Evolutionary conservation across 768 basidiomycete genomes (phyloP), one percentile per base, ranked within the genome.

Genomic region (Termitomyces sp.): DNA sequence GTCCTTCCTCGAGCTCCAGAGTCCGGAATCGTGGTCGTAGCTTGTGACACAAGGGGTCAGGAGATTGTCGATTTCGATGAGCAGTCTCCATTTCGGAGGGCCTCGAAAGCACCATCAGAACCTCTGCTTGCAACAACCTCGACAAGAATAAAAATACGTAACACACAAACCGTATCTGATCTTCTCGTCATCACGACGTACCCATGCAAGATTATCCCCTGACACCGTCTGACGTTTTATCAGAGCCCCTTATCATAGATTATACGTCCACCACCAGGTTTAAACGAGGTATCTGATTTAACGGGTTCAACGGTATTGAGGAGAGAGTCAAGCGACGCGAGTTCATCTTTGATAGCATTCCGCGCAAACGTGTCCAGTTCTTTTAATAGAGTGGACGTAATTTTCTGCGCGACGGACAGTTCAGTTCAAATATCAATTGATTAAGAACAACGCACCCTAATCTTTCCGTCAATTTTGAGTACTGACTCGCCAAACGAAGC

Each of bases 341-440:
- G 74, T 69, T 94, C 91, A 55, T 91, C 88, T 68, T 81, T 86
- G 68, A 94, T 94, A 14, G 83, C 82, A 49, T 84, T 85, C 57
- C 91, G 78, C 48, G 92, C 91, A 47, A 91, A 83, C 41, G 80
- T 76, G 70, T 95, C 93, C 23, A 96, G 80, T 61, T 95, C 93
- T 69, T 93, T 94, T 56, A 93, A 71, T 10, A 96, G 72, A 42
- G 72, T 73, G 19, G 83, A 79, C n/a, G 86, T 88, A 60, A 94
- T 84, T 86, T 94, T 95, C 93, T 94, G 68, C 92, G 68, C 17
- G 9, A 28, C 15, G 41, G 45, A 8, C 26, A 33, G 30, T 14
- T 46, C 12, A 57, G 46, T 7, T 51, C 26, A 33, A 26, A 17
- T 50, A 52, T n/a, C 54, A 19, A 38, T 44, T 17, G 21, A 55